Percentiles rank a stretch among this genome's conserved stretches.
These are phyloP conservation scores for Pinus tabuliformis DNA, from an alignment of 75 land plant species.

Conservation along the genomic window DNA sequence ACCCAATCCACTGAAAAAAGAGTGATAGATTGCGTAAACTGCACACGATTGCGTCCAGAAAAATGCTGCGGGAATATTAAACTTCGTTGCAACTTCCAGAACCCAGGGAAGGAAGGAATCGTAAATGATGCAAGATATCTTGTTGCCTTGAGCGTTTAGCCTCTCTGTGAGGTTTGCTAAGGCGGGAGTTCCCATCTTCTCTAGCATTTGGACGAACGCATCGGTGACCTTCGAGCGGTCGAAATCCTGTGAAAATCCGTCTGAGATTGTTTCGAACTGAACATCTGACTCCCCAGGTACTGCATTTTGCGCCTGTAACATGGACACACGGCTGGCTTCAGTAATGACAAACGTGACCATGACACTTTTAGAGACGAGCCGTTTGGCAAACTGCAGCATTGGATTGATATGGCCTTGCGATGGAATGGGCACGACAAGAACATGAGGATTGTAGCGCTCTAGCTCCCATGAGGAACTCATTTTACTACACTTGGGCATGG, in stretches of 20 bases:
- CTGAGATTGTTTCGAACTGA: too few relatives aligned
- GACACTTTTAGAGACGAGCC: not conserved
- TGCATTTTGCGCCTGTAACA: not conserved
- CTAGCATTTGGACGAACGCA: too few relatives aligned
- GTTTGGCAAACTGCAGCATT: not conserved
- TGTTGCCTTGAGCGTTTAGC: too few relatives aligned
- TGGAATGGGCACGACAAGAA: conserved; percentile 13
- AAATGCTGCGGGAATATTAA: conserved; percentile 39
- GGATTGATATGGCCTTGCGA: conserved; percentile 16
- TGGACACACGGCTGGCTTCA: conserved; percentile 5
- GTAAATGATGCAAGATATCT: conserved; percentile 7
- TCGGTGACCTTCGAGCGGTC: too few relatives aligned
- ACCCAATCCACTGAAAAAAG: too few relatives aligned
- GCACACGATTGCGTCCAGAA: conserved; percentile 66
- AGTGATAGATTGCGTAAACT: conserved; percentile 34
- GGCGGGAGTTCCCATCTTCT: too few relatives aligned
- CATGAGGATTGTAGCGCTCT: conserved; percentile 1
- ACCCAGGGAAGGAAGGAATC: conserved; percentile 58
- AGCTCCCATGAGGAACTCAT: too few relatives aligned
- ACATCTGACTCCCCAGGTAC: too few relatives aligned
- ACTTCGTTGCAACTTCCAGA: conserved; percentile 36
- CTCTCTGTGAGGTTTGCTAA: too few relatives aligned
- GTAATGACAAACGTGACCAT: conserved; percentile 16
- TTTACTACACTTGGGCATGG: too few relatives aligned
- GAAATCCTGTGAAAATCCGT: too few relatives aligned